Base-by-base conservation (phyloP, 495 filamentous ascomycete genomes). In the Aspergillus conjunctus region DNA sequence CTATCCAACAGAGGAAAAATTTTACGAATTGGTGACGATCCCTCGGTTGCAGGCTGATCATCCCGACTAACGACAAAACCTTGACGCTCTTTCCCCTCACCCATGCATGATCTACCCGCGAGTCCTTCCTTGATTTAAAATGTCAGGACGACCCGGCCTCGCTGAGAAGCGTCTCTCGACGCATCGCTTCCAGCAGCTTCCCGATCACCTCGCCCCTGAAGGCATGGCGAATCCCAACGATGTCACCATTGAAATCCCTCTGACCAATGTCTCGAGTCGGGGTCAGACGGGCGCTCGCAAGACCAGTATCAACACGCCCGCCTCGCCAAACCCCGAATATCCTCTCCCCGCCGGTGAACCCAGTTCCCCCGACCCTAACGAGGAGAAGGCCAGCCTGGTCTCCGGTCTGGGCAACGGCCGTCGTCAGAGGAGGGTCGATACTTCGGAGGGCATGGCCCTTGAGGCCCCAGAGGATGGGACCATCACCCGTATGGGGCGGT, bases 401-500 rank as follows among this genome's bases (percentile, higher is more conserved):
- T 74, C 81, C 45, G 66, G 72, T 34, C 26, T 26, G 37, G 80
- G 74, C 20, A 65, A 68, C 41, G 74, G 72, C 12, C 67, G 75
- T 63, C 68, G 79, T 44, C 63, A 88, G 85, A 61, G 82, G 81
- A 20, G 12, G 39, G 72, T 83, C 85, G 67, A 85, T 78, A 68
- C 72, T 69, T 7, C 67, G 64, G 66, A 76, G 71, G 73, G 69
- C 48, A 56, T 77, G 73, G 54, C 83, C 73, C 30, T 70, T 51
- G 72, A 81, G 43, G 71, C 79, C 51, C 80, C 81, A 10, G 78
- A 81, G 48, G 85, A 87, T 57, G 84, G 85, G 7, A 83, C 81
- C 5, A 69, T 97, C 64, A 97, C 87, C 58, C 80, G 80, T 50
- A 89, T 98, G 87, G 94, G 94, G n/a, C 85, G 77, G 59, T 72